Percentiles rank a stretch among this genome's conserved stretches.
These are phyloP conservation scores for Isabelozyma pseudorhagii DNA, from an alignment of 805 yeast species.

Conservation along the genomic window DNA sequence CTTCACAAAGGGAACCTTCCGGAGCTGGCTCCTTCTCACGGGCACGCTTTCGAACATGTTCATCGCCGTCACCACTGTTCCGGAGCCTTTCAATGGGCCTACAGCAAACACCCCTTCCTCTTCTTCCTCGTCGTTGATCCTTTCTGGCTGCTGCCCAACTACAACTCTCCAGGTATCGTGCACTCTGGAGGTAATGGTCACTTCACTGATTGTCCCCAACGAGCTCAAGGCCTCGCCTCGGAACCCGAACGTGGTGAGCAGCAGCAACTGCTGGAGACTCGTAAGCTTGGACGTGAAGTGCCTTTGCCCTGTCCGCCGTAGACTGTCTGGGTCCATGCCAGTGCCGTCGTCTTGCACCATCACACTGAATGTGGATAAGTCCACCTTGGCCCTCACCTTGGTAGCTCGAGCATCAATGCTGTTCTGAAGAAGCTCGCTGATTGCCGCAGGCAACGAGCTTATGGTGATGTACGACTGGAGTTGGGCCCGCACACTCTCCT, in stretches of 20 bases:
- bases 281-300: conserved; percentile 56
- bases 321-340: conserved; percentile 56
- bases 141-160: no score
- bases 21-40: conserved; percentile 34
- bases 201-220: conserved; percentile 44
- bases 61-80: conserved; percentile 36
- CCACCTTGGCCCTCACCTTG: conserved; percentile 29
- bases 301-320: conserved; percentile 44
- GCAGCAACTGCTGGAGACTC: conserved; percentile 32
- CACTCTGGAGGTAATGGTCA: conserved; percentile 48
- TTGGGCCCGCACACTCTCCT: no score
- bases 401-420: conserved; percentile 53
- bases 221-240: conserved; percentile 70
- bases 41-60: conserved; percentile 44
- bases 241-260: conserved; percentile 55
- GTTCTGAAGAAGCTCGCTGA: conserved; percentile 50
- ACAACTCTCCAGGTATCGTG: conserved; percentile 9
- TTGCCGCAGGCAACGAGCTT: no score
- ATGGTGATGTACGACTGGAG: no score
- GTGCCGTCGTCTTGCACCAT: conserved; percentile 65
- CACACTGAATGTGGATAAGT: conserved; percentile 28
- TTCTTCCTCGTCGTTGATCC: background rate
- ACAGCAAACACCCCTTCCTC: background rate
- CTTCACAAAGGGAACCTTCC: conserved; percentile 13
- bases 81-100: conserved; percentile 13